Evolutionary conservation across 352 stramenopile genomes (phyloP).

Genomic region (Phytophthora brassicae): DNA sequence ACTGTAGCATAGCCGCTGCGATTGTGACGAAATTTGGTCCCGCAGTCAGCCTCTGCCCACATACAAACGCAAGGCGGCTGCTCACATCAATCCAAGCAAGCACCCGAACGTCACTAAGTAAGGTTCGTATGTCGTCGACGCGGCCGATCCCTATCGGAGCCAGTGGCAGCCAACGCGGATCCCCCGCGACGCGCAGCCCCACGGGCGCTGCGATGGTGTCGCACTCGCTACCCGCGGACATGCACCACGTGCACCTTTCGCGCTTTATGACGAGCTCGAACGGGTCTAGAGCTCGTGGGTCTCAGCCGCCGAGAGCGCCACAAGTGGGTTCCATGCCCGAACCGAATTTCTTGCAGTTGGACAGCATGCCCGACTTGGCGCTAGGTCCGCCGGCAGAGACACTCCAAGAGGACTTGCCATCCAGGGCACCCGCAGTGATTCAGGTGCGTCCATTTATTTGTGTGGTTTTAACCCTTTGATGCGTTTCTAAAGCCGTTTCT

Average conservation of each 20-base stretch:
- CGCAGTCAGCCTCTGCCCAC: too few species aligned
- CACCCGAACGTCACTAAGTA: constrained; percentile 11
- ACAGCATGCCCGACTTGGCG: constrained; percentile 59
- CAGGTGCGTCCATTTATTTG: constrained; percentile 39
- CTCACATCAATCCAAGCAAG: constrained; percentile 10
- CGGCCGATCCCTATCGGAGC: constrained; percentile 57
- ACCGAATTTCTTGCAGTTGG: constrained; percentile 52
- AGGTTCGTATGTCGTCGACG: constrained; percentile 46
- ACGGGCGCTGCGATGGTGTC: constrained; percentile 33
- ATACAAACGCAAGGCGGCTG: not conserved
- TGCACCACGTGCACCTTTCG: constrained; percentile 41
- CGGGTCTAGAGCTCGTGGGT: constrained; percentile 24
- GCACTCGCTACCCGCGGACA: constrained; percentile 65
- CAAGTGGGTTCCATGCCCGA: constrained; percentile 67
- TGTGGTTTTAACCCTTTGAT: too few species aligned
- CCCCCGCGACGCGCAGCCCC: constrained; percentile 29
- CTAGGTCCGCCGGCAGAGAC: constrained; percentile 49
- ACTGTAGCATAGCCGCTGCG: not conserved
- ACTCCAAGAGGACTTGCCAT: constrained; percentile 23
- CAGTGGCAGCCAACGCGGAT: constrained; percentile 48
- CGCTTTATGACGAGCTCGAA: constrained; percentile 34
- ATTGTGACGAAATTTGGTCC: too few species aligned
- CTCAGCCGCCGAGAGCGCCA: constrained; percentile 54
- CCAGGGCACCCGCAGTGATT: constrained; percentile 45
- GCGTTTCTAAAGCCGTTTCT: too few species aligned